Conservation (phyloP, 2,329 filamentous ascomycete genomes). For the Aspergillus costaricaensis region DNA sequence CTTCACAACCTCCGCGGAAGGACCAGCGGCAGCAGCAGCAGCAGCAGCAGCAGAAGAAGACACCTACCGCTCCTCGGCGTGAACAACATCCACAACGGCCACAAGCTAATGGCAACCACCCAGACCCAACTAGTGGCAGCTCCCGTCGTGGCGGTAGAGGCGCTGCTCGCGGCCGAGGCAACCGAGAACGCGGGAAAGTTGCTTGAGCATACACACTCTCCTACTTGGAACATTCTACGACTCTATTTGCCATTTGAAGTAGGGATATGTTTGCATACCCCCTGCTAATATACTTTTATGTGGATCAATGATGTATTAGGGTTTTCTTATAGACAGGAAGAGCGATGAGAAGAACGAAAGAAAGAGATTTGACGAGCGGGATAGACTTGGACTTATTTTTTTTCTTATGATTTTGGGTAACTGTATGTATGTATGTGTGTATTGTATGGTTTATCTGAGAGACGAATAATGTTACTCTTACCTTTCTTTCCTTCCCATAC, state of each 20-base stretch:
- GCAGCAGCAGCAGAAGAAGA: neutral
- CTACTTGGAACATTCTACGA: no score
- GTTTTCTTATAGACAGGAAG: neutral
- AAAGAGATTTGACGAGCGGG: neutral
- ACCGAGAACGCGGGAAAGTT: neutral
- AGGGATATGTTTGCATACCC: no score
- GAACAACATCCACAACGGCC: slow-evolving; percentile 15
- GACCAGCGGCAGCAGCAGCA: neutral
- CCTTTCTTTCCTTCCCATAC: no score
- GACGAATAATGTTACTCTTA: no score
- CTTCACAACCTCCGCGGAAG: slow-evolving; percentile 15
- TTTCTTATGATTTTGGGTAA: no score
- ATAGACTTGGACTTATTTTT: neutral
- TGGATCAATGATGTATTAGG: no score
- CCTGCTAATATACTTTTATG: no score
- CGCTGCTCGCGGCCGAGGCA: slow-evolving; percentile 18
- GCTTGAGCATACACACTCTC: neutral
- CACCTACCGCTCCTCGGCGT: slow-evolving; percentile 12
- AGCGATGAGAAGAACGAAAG: neutral
- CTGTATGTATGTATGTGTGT: no score
- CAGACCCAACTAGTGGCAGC: slow-evolving; percentile 12
- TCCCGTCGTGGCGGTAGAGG: slow-evolving; percentile 28
- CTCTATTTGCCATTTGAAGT: no score
- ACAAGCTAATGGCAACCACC: slow-evolving; percentile 15
- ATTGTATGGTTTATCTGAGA: no score